phyloP scores from a whole-genome alignment of 164 flowering plant species.

The Magnolia changhungtana region DNA sequence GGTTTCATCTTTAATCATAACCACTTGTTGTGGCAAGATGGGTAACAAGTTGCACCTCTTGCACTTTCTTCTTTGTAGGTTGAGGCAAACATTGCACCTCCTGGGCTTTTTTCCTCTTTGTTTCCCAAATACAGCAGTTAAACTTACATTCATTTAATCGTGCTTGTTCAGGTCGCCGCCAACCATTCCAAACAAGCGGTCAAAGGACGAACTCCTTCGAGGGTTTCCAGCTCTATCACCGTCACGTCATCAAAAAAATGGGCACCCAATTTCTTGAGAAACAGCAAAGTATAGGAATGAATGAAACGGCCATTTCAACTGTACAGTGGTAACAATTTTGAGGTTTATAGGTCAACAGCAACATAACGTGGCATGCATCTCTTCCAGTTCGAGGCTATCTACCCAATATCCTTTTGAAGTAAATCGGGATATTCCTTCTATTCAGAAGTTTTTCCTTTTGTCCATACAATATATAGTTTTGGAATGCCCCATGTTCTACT shows the following conservation, averaged over 20 bases:
- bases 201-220: constrained; percentile 35
- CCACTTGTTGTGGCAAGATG: neutral
- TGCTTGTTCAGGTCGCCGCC: constrained; percentile 29
- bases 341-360: neutral
- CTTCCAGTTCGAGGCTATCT: neutral
- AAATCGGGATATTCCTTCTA: neutral
- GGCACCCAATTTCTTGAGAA: constrained; percentile 16
- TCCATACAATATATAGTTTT: too few relatives aligned
- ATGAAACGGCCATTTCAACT: neutral
- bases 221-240: constrained; percentile 20
- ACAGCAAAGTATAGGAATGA: neutral
- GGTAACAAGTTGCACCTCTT: neutral
- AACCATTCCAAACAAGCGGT: constrained; percentile 24
- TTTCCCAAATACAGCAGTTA: neutral
- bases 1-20: neutral
- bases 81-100: neutral
- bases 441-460: too few relatives aligned
- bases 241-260: constrained; percentile 24
- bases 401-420: neutral
- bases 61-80: neutral
- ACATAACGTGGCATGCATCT: neutral
- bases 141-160: neutral
- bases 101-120: neutral
- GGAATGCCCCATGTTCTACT: too few relatives aligned
- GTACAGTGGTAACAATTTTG: constrained; percentile 8